These are phyloP conservation scores for Coemansia sp. DNA, from an alignment of 192 early-diverging fungal species.

Conservation along the genomic window DNA sequence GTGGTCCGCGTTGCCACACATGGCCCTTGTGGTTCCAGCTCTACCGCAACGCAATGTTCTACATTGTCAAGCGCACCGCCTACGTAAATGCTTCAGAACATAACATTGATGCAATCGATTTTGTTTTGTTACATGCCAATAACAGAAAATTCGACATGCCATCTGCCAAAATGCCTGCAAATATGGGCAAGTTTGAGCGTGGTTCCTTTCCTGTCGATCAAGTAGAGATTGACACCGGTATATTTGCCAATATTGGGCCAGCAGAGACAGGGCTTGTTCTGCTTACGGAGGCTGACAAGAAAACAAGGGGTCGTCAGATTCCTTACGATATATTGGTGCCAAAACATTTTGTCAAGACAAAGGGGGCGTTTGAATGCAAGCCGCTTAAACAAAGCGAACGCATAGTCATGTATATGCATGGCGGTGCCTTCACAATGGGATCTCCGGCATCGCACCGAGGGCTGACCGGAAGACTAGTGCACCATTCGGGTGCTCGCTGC, in stretches of 20 bases:
- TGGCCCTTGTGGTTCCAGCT: conserved; percentile 46
- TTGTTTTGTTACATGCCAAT: conserved; percentile 15
- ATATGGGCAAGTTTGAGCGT: conserved; percentile 19
- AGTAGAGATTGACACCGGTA: conserved; percentile 15
- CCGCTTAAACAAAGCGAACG: conserved; percentile 34
- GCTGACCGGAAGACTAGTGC: conserved; percentile 55
- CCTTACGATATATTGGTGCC: conserved; percentile 29
- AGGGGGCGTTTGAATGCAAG: conserved; percentile 10
- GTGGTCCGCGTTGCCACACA: conserved; percentile 33
- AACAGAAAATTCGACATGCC: conserved; percentile 21
- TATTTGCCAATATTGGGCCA: conserved; percentile 24
- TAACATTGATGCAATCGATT: conserved; percentile 37
- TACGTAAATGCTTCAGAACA: conserved; percentile 16
- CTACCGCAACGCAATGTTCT: conserved; percentile 26
- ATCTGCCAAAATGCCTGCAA: conserved; percentile 4
- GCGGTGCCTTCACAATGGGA: conserved; percentile 64
- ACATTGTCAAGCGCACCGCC: conserved; percentile 1
- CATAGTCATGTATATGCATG: conserved; percentile 75
- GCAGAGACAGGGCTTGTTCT: conserved; percentile 21
- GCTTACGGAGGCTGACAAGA: conserved; percentile 17
- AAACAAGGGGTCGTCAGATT: conserved; percentile 8
- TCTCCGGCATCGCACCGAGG: conserved; percentile 51
- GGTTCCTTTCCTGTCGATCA: conserved; percentile 11
- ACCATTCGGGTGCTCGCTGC: conserved; percentile 34
- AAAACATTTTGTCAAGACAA: not conserved